Evolutionary conservation across 2,329 filamentous ascomycete genomes (phyloP), one percentile per base, ranked within the genome.

Genomic region (Phialophora macrospora): DNA sequence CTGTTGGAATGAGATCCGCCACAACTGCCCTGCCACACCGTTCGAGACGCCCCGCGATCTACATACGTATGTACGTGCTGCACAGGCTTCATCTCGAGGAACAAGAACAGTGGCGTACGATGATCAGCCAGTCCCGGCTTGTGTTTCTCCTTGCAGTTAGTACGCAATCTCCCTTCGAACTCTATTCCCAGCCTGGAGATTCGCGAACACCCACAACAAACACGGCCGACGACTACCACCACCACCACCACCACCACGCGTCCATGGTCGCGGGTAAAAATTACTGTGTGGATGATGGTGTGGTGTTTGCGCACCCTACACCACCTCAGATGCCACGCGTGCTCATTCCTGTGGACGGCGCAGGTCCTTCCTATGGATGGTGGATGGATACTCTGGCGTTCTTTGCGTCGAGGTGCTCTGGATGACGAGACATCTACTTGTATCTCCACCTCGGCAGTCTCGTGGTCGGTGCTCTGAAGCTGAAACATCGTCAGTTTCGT

Each of bases 161-260:
- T 11, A 26, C 51, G 24, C 34, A 62, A 62, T 62, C 32, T 62
- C 59, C 59, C 22, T 14, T 34, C 26, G 34, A 55, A 62, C 59
- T 62, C 49, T 62, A 55, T 46, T 44, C 22, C 28, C 22, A n/a
- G 38, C 49, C 38, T 12, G 20, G 30, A 62, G 22, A 8, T 22
- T 51, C 48, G 3, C 48, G 24, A 38, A 54, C 58, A 54, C 30
- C 51, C 30, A 57, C 32, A 57, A 24, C 34, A 41, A 11, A 28
- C 12, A 30, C 30, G 8, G 9, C 30, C 30, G 30, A 9, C 30
- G 8, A 30, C 30, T 3, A 8, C 7, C 30, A 30, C 9, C 30
- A 7, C 8, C 30, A 9, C 52, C 55, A 26, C 20, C n/a, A 5
- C 20, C 20, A 32, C 30, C 30, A 32, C 30, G 30, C 30, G 30